These are phyloP conservation scores for Salvia splendens DNA, from an alignment of 257 asterid genomes.

Conservation along the genomic window DNA sequence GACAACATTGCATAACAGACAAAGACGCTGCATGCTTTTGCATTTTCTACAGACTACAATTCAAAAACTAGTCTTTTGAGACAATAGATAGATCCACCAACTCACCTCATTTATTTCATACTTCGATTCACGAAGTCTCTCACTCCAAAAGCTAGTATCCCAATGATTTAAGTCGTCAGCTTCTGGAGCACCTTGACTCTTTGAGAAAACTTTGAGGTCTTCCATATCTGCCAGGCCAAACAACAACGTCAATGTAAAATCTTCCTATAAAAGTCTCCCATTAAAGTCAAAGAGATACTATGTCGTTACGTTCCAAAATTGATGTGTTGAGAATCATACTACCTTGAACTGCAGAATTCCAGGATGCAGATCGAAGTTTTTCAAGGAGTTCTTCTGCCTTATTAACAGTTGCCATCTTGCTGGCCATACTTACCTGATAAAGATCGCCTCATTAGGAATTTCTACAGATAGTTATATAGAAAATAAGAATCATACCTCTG, in stretches of 20 bases:
- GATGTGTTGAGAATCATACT: slow-evolving; percentile 19
- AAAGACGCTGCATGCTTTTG: slow-evolving; percentile 23
- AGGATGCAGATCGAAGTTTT: slow-evolving; percentile 83
- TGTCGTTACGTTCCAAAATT: neutral
- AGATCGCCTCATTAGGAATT: slow-evolving; percentile 34
- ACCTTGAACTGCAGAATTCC: slow-evolving; percentile 88
- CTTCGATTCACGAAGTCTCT: slow-evolving; percentile 92
- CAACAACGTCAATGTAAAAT: slow-evolving; percentile 17
- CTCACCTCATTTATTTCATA: slow-evolving; percentile 89
- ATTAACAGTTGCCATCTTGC: slow-evolving; percentile 92
- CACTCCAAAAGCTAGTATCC: slow-evolving; percentile 92
- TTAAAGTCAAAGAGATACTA: neutral
- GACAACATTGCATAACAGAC: neutral
- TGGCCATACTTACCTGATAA: slow-evolving; percentile 89
- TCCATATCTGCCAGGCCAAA: slow-evolving; percentile 64
- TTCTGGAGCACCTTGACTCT: slow-evolving; percentile 82
- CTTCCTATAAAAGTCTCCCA: slow-evolving; percentile 13
- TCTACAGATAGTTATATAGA: slow-evolving; percentile 6
- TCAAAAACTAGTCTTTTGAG: neutral
- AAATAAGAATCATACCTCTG: slow-evolving; percentile 60
- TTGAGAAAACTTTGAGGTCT: slow-evolving; percentile 72
- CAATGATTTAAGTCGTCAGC: slow-evolving; percentile 80
- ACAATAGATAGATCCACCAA: slow-evolving; percentile 15
- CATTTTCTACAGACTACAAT: slow-evolving; percentile 9
- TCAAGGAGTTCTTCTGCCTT: slow-evolving; percentile 91